Evolutionary conservation across 805 yeast genomes (phyloP).

Genomic region (Zygosaccharomyces bisporus): DNA sequence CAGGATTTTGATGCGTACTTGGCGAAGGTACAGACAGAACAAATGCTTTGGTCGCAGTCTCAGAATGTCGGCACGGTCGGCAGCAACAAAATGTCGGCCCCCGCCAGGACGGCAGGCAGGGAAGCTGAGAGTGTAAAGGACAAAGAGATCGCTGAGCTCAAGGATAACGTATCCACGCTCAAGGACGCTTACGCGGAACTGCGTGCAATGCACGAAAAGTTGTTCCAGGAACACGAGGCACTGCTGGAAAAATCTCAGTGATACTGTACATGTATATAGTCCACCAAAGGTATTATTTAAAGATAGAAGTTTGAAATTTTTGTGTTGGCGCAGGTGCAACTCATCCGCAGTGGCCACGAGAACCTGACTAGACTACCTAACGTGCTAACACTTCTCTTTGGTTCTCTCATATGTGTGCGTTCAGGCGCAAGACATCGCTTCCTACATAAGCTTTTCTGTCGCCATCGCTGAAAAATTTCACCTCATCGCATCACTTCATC

Average conservation of each 20-base stretch:
- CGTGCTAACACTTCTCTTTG: too few relatives aligned
- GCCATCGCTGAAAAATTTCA: conserved; percentile 5
- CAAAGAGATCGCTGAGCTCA: conserved; percentile 38
- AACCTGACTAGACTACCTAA: too few relatives aligned
- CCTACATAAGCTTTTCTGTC: not conserved
- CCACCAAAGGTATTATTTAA: not conserved
- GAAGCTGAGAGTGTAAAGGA: conserved; percentile 23
- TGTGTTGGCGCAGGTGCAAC: too few relatives aligned
- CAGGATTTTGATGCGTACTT: conserved; percentile 48
- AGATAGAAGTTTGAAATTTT: not conserved
- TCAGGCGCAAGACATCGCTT: conserved; percentile 6
- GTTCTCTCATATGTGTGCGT: not conserved
- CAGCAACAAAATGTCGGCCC: conserved; percentile 20
- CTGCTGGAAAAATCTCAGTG: conserved; percentile 19
- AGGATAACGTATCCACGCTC: conserved; percentile 46
- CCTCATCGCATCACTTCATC: conserved; percentile 4
- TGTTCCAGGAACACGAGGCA: conserved; percentile 48
- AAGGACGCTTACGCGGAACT: conserved; percentile 57
- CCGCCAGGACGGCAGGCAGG: conserved; percentile 5
- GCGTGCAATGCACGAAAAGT: conserved; percentile 55
- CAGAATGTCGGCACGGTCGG: conserved; percentile 25
- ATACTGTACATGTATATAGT: not conserved
- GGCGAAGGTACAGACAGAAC: conserved; percentile 47
- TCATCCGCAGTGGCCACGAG: too few relatives aligned
- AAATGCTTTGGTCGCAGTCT: conserved; percentile 45